phyloP scores from a whole-genome alignment of 2,329 filamentous ascomycete genomes.

The Aureobasidium sp. region DNA sequence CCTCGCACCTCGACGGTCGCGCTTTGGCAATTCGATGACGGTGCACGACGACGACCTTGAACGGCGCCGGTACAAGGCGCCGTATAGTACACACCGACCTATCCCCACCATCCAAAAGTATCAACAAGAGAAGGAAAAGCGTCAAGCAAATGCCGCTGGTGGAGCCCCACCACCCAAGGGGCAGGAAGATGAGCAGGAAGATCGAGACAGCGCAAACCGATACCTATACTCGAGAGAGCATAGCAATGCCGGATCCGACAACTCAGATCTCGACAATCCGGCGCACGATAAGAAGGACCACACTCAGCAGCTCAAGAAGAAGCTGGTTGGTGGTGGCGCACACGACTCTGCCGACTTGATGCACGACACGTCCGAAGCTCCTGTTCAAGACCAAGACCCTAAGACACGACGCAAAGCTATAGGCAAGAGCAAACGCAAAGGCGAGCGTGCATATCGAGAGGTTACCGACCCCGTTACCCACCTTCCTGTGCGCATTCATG shows the following conservation, averaged over 20 bases:
- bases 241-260: slow-evolving; percentile 16
- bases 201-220: slow-evolving; percentile 28
- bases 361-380: slow-evolving; percentile 41
- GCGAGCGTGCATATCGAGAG: slow-evolving; percentile 46
- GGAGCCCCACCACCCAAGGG: not conserved
- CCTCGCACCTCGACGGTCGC: slow-evolving; percentile 11
- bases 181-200: slow-evolving; percentile 21
- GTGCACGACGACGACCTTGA: slow-evolving; percentile 35
- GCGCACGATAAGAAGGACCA: slow-evolving; percentile 16
- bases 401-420: slow-evolving; percentile 43
- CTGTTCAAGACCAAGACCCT: slow-evolving; percentile 32
- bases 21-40: not conserved
- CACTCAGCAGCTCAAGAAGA: slow-evolving; percentile 16
- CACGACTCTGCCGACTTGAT: slow-evolving; percentile 22
- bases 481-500: slow-evolving; percentile 60
- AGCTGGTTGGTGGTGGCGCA: slow-evolving; percentile 17
- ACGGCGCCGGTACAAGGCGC: slow-evolving; percentile 32
- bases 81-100: slow-evolving; percentile 38
- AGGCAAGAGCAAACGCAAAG: slow-evolving; percentile 40
- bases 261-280: slow-evolving; percentile 17
- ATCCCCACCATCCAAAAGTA: slow-evolving; percentile 43
- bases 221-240: slow-evolving; percentile 21
- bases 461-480: slow-evolving; percentile 70
- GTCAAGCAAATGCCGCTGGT: slow-evolving; percentile 25
- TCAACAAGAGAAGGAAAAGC: slow-evolving; percentile 39